Percentiles rank a stretch among this genome's conserved stretches.
Evolutionary conservation across 257 asterid species (phyloP).

Genomic region (Nyctanthes arbortristis): DNA sequence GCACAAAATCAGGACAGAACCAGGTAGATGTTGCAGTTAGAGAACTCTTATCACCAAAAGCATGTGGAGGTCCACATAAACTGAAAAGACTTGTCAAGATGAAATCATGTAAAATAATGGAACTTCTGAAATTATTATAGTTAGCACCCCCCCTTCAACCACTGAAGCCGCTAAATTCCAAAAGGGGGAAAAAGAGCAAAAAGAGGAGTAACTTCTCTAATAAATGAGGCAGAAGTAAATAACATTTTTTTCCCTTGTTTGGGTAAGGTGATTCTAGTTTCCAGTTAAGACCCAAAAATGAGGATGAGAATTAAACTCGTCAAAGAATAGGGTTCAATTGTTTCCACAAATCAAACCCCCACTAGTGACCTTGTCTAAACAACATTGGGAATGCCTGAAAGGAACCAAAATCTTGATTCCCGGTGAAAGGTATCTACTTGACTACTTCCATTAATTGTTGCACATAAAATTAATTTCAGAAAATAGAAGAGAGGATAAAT

Average conservation of each 20-base stretch:
- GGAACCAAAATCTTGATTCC: constrained; percentile 1
- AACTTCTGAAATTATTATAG: background rate
- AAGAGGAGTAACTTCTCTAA: background rate
- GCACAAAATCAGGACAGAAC: background rate
- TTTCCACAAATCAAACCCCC: background rate
- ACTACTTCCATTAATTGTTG: background rate
- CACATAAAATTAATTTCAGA: background rate
- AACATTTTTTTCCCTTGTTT: background rate
- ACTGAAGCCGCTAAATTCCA: background rate
- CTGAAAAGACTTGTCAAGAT: background rate
- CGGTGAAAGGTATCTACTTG: constrained; percentile 4
- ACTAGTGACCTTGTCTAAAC: background rate
- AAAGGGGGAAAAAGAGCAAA: background rate
- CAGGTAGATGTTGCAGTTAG: background rate
- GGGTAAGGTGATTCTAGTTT: background rate
- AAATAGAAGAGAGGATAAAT: background rate
- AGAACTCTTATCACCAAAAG: background rate
- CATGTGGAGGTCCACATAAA: background rate
- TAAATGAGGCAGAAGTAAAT: background rate
- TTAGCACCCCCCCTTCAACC: background rate
- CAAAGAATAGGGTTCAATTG: background rate
- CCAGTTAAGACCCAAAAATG: background rate
- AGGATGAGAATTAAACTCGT: background rate
- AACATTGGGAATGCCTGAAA: background rate
- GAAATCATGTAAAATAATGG: background rate